phyloP scores from a whole-genome alignment of 2,329 filamentous ascomycete species.

The Cercospora berteroae region DNA sequence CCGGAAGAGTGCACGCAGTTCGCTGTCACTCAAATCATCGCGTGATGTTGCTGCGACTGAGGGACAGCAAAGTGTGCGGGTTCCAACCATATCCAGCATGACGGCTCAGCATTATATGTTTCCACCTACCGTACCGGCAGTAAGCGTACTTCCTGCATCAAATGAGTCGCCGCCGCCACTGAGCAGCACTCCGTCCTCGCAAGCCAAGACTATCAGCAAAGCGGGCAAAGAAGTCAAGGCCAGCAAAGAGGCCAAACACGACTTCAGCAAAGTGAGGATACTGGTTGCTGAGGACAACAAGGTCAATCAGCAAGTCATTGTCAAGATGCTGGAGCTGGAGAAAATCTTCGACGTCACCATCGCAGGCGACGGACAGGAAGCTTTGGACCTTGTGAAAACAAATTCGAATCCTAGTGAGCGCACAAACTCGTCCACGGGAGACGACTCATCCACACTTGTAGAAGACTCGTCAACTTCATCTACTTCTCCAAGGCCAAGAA shows the following conservation, averaged over 20 bases:
- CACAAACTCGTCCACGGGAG: background rate
- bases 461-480: constrained; percentile 4
- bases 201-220: constrained; percentile 37
- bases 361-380: constrained; percentile 64
- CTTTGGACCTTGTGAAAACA: constrained; percentile 74
- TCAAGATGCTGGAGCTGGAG: constrained; percentile 70
- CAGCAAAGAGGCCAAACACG: constrained; percentile 57
- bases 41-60: background rate
- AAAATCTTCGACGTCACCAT: constrained; percentile 82
- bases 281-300: constrained; percentile 81
- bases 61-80: background rate
- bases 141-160: background rate
- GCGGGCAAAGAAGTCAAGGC: constrained; percentile 52
- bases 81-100: constrained; percentile 8
- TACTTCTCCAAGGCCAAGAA: background rate
- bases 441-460: constrained; percentile 2
- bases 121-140: background rate
- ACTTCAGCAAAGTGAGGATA: constrained; percentile 66
- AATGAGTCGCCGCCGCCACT: background rate
- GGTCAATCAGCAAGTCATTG: constrained; percentile 59
- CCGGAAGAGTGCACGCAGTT: background rate
- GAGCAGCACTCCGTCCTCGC: constrained; percentile 27
- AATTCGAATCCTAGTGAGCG: background rate
- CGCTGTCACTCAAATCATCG: background rate
- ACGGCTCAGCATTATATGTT: background rate